Base-by-base conservation (phyloP, 1,139 yeast species). In the Kodamaea derodonti region DNA sequence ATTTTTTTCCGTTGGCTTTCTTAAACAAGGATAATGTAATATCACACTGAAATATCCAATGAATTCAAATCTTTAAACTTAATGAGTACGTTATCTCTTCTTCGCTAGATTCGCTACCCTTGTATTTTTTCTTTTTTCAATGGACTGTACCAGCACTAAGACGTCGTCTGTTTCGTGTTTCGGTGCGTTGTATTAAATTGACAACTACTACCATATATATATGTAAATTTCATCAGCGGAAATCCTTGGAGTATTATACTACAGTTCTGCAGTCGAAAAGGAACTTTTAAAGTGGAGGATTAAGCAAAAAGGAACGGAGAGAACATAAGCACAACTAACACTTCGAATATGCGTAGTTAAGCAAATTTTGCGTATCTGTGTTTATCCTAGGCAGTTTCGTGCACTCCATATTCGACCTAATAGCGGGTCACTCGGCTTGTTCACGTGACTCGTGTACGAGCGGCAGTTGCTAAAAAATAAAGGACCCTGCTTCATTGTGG, bases 141-240 rank as follows among this genome's bases (percentile, higher is more conserved):
- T 24, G 12, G 7, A 5, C 26, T 24, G 26, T 24, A 24, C 14
- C 26, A 24, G 14, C 12, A 25, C 17, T 25, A 13, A 25, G 28
- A 25, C 14, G 13, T n/a, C 6, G 11, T 25, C 11, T 6, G 17
- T 25, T 4, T 25, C 28, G 28, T 25, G 28, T 25, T 25, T 25
- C 15, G 28, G 28, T 25, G 28, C 28, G 28, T 14, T 13, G 28
- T 25, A 25, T 11, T 24, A 24, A 24, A 24, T 24, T 24, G 26
- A 24, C 26, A 24, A 24, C 26, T 12, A 12, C 7, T 24, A 5
- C 26, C 14, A 11, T 24, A 24, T 24, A 24, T 18, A 7, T 18
- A 18, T 18, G 9, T 18, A 18, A 7, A 18, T 18, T 9, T 18
- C 9, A 9, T 7, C 22, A 6, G 9, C 22, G 22, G 22, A 9